Base-by-base conservation (phyloP, 768 basidiomycete genomes). In the Russula abietina region DNA sequence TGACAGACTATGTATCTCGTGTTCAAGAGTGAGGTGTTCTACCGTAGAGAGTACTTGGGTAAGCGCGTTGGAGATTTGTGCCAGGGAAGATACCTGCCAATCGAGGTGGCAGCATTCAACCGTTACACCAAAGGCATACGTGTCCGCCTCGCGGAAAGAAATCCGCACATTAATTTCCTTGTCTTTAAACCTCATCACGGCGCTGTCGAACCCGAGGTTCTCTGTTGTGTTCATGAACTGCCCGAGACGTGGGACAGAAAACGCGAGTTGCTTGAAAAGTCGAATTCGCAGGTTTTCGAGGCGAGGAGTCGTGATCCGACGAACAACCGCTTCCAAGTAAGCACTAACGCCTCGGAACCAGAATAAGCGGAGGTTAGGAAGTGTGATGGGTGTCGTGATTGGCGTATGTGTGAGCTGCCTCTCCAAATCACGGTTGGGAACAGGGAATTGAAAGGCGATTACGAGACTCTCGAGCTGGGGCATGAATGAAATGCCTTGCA, bases 1-100 rank as follows among this genome's bases (percentile, higher is more conserved):
- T 14, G 2, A 30, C 1, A 2, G 0, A 4, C 6, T 8, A 4
- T 19, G 11, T 16, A 0, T 2, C 28, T 4, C 12, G 28, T 28
- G 5, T 12, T 4, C 2, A n/a, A 57, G 45, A 22, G 7, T 12
- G 14, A 48, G 45, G 22, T 48, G 3, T 14, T 48, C 22, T n/a
- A 57, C 45, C 3, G 22, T 8, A 36, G 45, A 33, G 22, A 57
- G 26, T 5, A 22, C 2, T 36, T 45, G 43, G 11, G 3, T 6
- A 22, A 57, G n/a, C 1, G 19, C 4, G 3, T 33, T 2, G 16
- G 16, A 22, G 11, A 48, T 46, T 6, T 46, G 45, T 14, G 32
- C 22, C 11, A 16, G 8, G 1, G 33, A 38, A 7, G 52, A 12
- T 2, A 54, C 52, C 22, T 54, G 52, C 36, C 22, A 17, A 36